Evolutionary conservation across 1,284 basidiomycete genomes (phyloP).

Genomic region (Chondrostereum purpureum): DNA sequence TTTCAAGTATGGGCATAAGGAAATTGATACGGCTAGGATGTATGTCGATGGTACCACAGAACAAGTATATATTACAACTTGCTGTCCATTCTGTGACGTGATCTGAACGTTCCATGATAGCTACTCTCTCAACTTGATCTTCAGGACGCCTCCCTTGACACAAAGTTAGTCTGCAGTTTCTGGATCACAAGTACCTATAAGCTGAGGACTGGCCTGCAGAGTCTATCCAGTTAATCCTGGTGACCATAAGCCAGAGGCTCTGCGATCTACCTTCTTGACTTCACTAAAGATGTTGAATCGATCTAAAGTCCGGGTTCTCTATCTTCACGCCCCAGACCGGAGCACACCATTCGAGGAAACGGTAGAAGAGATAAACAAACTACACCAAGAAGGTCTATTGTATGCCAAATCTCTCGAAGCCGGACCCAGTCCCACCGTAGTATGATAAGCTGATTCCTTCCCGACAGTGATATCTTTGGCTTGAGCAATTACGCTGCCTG

Average conservation of each 20-base stretch:
- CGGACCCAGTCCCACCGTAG: conserved; percentile 1
- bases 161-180: conserved; percentile 40
- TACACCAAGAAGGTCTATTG: conserved; percentile 40
- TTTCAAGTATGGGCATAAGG: conserved; percentile 34
- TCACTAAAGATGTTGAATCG: conserved; percentile 31
- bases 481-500: conserved; percentile 40
- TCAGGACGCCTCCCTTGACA: conserved; percentile 37
- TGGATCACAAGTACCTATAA: conserved; percentile 2
- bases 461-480: conserved; percentile 37
- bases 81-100: not conserved
- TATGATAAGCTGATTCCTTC: no score
- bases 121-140: conserved; percentile 38
- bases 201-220: conserved; percentile 18
- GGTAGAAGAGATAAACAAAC: conserved; percentile 32
- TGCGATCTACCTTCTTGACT: conserved; percentile 31
- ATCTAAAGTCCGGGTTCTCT: conserved; percentile 35
- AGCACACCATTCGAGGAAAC: conserved; percentile 41
- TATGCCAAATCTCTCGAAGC: no score
- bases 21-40: conserved; percentile 43
- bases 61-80: conserved; percentile 23
- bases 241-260: conserved; percentile 29
- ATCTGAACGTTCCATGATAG: no score
- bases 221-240: conserved; percentile 36
- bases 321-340: conserved; percentile 44
- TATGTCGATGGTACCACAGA: conserved; percentile 50